Evolutionary conservation across 2,329 filamentous ascomycete genomes (phyloP).

Genomic region (Exophiala lecanii-corni): DNA sequence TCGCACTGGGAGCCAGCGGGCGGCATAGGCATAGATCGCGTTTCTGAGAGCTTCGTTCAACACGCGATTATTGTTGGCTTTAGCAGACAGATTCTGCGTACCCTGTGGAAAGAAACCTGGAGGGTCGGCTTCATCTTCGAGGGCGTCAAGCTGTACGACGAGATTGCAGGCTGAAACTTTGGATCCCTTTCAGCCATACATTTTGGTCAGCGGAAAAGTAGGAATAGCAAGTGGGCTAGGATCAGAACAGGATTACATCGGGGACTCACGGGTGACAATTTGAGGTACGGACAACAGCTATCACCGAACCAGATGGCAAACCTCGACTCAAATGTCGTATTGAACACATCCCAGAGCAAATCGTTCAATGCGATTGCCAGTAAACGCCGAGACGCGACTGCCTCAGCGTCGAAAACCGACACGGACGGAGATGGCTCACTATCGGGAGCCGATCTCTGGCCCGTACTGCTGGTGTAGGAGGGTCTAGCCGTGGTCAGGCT

Average conservation of each 20-base stretch:
- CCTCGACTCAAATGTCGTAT: background rate
- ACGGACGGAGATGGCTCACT: background rate
- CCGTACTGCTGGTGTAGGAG: background rate
- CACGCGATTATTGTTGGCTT: background rate
- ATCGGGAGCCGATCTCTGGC: background rate
- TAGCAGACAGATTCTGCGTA: background rate
- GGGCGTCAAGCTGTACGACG: background rate
- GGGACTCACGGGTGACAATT: background rate
- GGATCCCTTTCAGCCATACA: background rate
- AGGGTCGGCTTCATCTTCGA: background rate
- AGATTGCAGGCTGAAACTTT: background rate
- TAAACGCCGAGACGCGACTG: background rate
- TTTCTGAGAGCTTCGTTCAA: constrained; percentile 1
- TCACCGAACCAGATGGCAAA: background rate
- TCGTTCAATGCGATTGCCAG: background rate
- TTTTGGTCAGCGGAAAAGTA: background rate
- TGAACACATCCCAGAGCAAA: background rate
- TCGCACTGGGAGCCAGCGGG: background rate
- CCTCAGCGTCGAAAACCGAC: background rate
- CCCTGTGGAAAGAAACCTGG: background rate
- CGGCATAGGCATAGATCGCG: constrained; percentile 1
- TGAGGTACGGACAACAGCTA: background rate
- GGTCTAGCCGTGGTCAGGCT: background rate
- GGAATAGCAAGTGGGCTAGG: background rate
- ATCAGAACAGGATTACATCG: background rate